These are phyloP conservation scores for Perkinsus olseni DNA, from an alignment of 169 alveolate genomes.

Conservation along the genomic window DNA sequence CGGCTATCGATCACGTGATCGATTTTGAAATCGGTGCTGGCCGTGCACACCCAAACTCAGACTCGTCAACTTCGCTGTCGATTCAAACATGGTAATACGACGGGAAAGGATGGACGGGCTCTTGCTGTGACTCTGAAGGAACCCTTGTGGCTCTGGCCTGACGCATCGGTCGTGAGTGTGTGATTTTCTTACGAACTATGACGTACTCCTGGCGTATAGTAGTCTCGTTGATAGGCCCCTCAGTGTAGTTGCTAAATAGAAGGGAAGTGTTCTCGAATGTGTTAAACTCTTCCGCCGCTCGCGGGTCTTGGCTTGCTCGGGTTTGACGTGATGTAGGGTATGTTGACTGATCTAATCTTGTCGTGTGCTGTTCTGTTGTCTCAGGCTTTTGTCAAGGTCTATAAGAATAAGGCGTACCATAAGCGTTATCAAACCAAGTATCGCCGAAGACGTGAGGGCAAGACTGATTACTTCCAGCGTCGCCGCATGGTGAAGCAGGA, in stretches of 20 bases:
- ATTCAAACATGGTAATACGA: background rate
- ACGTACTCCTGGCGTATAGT: background rate
- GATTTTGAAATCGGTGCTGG: background rate
- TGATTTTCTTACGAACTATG: too few relatives aligned
- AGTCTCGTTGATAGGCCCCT: background rate
- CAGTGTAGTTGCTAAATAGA: too few relatives aligned
- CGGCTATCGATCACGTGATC: slow-evolving; percentile 2
- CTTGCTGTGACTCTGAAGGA: background rate
- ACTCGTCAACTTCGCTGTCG: background rate
- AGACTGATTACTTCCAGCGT: slow-evolving; percentile 99
- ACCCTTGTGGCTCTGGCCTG: background rate
- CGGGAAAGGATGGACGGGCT: background rate
- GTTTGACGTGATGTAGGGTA: background rate
- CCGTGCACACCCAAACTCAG: background rate
- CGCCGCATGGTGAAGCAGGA: slow-evolving; percentile 92
- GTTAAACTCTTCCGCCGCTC: too few relatives aligned
- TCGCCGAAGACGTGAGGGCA: slow-evolving; percentile 99
- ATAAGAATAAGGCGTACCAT: slow-evolving; percentile 96
- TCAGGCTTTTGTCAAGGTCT: slow-evolving; percentile 91
- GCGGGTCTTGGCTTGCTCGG: too few relatives aligned
- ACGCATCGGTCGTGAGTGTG: background rate
- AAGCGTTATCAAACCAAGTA: slow-evolving; percentile 97
- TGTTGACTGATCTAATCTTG: background rate
- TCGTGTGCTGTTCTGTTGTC: background rate
- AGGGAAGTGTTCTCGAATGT: too few relatives aligned